Evolutionary conservation across 116 monocot genomes (phyloP).

Genomic region (Iris pallida): DNA sequence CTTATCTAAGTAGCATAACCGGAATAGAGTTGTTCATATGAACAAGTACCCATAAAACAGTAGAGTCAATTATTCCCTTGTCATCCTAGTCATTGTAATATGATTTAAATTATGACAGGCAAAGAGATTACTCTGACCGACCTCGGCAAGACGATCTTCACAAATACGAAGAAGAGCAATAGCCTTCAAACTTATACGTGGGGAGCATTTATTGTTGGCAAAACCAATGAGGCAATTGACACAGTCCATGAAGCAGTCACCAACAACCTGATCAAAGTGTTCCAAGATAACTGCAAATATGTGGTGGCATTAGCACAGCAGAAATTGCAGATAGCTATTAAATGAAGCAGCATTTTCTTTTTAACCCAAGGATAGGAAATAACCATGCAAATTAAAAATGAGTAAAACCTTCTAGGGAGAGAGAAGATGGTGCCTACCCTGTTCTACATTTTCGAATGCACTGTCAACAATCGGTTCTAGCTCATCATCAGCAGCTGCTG

Average conservation of each 20-base stretch:
- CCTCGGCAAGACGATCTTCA: conserved; percentile 99
- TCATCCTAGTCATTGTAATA: not conserved
- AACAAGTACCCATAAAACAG: not conserved
- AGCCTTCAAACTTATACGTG: conserved; percentile 92
- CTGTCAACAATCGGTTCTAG: conserved; percentile 80
- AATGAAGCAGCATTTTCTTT: not conserved
- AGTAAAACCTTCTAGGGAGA: not conserved
- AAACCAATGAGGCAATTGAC: conserved; percentile 97
- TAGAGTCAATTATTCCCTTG: not conserved
- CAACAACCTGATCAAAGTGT: conserved; percentile 98
- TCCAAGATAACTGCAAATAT: conserved; percentile 86
- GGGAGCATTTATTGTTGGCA: conserved; percentile 87
- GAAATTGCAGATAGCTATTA: not conserved
- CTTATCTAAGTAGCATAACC: too few relatives aligned
- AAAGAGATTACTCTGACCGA: conserved; percentile 11
- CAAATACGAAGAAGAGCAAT: conserved; percentile 96
- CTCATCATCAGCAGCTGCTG: conserved; percentile 90
- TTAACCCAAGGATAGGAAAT: not conserved
- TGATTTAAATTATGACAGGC: not conserved
- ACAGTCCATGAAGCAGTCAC: conserved; percentile 99
- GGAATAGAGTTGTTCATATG: too few relatives aligned
- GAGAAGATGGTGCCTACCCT: conserved; percentile 35
- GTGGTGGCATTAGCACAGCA: conserved; percentile 6
- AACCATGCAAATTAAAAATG: not conserved
- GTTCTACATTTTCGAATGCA: conserved; percentile 99